Conservation (phyloP, 345 rosid species). For the rapeseed (Brassica napus) region Da-Ae NC_063445.1:45515501-45516000, state of each 20-base stretch:
- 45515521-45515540: constrained; percentile 96
- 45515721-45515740: constrained; percentile 91
- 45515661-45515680: constrained; percentile 94
- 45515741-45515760: constrained; percentile 77
- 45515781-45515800: constrained; percentile 88
- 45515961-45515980: constrained; percentile 97
- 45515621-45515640: constrained; percentile 93
- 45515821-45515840: constrained; percentile 83
- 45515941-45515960: constrained; percentile 87
- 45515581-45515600: constrained; percentile 88
- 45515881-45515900: constrained; percentile 73
- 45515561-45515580: constrained; percentile 91
- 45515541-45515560: constrained; percentile 90
- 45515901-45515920: constrained; percentile 67
- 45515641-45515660: constrained; percentile 91
- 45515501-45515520: constrained; percentile 88
- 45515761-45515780: constrained; percentile 95
- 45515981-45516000: constrained; percentile 72
- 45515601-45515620: constrained; percentile 85
- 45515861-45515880: constrained; percentile 71
- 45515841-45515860: constrained; percentile 93
- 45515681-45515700: constrained; percentile 63
- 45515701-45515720: constrained; percentile 86
- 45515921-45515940: constrained; percentile 77
- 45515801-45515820: constrained; percentile 95